These are phyloP conservation scores for Aspergillus sclerotioniger DNA, from an alignment of 495 filamentous ascomycete species.

Conservation along the genomic window DNA sequence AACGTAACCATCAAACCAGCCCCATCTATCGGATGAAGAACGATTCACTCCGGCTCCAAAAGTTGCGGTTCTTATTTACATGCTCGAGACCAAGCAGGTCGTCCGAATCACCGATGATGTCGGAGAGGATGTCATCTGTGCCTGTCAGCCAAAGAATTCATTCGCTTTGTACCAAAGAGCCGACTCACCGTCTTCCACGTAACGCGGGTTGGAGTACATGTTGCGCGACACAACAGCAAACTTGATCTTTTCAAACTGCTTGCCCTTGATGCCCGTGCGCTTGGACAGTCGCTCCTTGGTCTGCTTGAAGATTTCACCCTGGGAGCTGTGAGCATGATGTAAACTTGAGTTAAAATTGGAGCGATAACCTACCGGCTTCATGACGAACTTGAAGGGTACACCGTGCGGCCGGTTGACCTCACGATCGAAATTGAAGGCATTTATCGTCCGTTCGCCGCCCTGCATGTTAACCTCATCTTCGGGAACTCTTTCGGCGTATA, in stretches of 20 bases:
- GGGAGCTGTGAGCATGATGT: conserved; percentile 21
- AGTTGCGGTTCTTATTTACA: conserved; percentile 65
- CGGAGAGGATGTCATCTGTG: conserved; percentile 79
- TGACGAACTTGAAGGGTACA: conserved; percentile 85
- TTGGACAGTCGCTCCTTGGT: conserved; percentile 88
- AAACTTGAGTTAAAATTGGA: background rate
- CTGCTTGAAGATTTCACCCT: conserved; percentile 85
- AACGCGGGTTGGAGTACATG: conserved; percentile 70
- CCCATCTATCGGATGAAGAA: conserved; percentile 62
- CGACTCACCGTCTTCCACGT: conserved; percentile 81
- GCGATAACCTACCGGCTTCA: conserved; percentile 70
- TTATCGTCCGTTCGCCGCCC: conserved; percentile 59
- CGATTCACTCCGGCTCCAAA: conserved; percentile 59
- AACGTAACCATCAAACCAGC: conserved; percentile 5
- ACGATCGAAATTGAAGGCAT: conserved; percentile 86
- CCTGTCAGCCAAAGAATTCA: conserved; percentile 2
- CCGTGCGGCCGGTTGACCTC: conserved; percentile 77
- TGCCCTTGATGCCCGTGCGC: conserved; percentile 91
- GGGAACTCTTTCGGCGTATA: conserved; percentile 78
- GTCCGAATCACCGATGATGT: conserved; percentile 64
- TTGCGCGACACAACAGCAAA: conserved; percentile 77
- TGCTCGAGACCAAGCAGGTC: conserved; percentile 91
- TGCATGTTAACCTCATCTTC: conserved; percentile 70
- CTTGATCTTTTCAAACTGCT: conserved; percentile 97
- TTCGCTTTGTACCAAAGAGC: background rate